A percentile compares a stretch with the other conserved stretches of the same genome.
Evolutionary conservation across 2,329 filamentous ascomycete genomes (phyloP).

Genomic region (Sphaceloma murrayae): DNA sequence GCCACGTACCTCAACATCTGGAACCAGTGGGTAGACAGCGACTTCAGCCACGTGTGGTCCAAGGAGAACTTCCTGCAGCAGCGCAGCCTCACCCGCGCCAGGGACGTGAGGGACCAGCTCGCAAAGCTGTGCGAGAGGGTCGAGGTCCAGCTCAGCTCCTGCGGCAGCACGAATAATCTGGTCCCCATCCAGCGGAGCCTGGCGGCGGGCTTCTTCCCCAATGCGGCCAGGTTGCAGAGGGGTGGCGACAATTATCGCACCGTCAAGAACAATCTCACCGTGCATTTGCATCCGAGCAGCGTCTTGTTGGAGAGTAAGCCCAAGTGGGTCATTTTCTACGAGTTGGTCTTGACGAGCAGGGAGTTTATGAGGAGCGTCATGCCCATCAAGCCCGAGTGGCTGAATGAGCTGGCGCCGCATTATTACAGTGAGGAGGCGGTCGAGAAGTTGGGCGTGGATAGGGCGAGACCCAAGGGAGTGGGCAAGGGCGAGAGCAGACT

Average conservation of each 20-base stretch:
- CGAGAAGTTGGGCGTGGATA: constrained; percentile 65
- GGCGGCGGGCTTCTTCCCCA: constrained; percentile 87
- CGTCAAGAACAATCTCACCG: constrained; percentile 78
- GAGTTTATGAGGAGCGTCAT: constrained; percentile 88
- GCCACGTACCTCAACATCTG: constrained; percentile 82
- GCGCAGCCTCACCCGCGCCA: constrained; percentile 73
- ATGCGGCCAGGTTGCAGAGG: constrained; percentile 73
- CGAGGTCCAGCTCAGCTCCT: constrained; percentile 62
- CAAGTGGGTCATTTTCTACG: constrained; percentile 81
- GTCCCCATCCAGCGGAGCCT: constrained; percentile 78
- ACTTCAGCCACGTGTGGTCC: constrained; percentile 79
- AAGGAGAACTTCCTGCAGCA: constrained; percentile 92
- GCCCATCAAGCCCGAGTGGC: constrained; percentile 74
- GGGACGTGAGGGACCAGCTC: constrained; percentile 87
- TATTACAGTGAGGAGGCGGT: constrained; percentile 89
- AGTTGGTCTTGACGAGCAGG: constrained; percentile 71
- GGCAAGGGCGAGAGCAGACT: constrained; percentile 30
- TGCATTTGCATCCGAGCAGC: constrained; percentile 83
- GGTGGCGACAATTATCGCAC: constrained; percentile 84
- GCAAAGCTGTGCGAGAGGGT: constrained; percentile 87
- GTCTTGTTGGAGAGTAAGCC: constrained; percentile 72
- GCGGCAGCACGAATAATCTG: constrained; percentile 61
- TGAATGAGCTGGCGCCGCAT: constrained; percentile 84
- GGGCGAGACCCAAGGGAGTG: constrained; percentile 59
- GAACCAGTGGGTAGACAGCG: constrained; percentile 89